Evolutionary conservation across 1,139 yeast genomes (phyloP).

Genomic region (Yamadazyma oceani): DNA sequence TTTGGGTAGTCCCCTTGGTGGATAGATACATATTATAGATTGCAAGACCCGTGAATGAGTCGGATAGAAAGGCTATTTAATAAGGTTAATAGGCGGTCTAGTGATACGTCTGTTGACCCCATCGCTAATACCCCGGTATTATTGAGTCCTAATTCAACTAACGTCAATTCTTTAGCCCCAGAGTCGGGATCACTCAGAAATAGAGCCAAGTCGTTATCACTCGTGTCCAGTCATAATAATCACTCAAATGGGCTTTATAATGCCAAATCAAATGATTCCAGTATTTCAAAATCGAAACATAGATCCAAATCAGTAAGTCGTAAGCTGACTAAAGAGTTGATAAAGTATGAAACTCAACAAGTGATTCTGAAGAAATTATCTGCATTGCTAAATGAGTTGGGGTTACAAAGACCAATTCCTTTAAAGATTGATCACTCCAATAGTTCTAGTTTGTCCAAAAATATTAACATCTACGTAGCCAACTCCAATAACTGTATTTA

Average conservation of each 20-base stretch:
- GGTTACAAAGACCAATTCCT: slow-evolving; percentile 43
- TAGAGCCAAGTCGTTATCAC: slow-evolving; percentile 18
- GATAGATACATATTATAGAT: no score
- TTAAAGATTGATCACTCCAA: slow-evolving; percentile 24
- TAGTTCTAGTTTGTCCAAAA: slow-evolving; percentile 25
- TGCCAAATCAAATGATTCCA: slow-evolving; percentile 2
- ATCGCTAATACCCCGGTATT: slow-evolving; percentile 8
- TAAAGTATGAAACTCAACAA: slow-evolving; percentile 40
- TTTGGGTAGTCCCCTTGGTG: no score
- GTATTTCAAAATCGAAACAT: slow-evolving; percentile 12
- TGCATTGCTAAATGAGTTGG: slow-evolving; percentile 36
- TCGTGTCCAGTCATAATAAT: slow-evolving; percentile 6
- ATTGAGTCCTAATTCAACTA: slow-evolving; percentile 5
- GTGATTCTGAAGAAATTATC: slow-evolving; percentile 39
- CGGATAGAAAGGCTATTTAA: slow-evolving; percentile 15
- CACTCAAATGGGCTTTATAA: slow-evolving; percentile 2
- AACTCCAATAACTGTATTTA: slow-evolving; percentile 44
- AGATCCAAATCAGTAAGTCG: slow-evolving; percentile 23
- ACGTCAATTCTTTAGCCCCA: slow-evolving; percentile 4
- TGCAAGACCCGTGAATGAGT: slow-evolving; percentile 7
- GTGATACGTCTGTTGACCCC: slow-evolving; percentile 16
- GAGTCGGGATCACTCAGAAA: slow-evolving; percentile 9
- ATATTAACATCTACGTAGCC: slow-evolving; percentile 35
- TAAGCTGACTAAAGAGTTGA: slow-evolving; percentile 39
- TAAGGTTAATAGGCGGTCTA: slow-evolving; percentile 18